phyloP scores from a whole-genome alignment of 257 asterid species.

The Penstemon davidsonii region DNA sequence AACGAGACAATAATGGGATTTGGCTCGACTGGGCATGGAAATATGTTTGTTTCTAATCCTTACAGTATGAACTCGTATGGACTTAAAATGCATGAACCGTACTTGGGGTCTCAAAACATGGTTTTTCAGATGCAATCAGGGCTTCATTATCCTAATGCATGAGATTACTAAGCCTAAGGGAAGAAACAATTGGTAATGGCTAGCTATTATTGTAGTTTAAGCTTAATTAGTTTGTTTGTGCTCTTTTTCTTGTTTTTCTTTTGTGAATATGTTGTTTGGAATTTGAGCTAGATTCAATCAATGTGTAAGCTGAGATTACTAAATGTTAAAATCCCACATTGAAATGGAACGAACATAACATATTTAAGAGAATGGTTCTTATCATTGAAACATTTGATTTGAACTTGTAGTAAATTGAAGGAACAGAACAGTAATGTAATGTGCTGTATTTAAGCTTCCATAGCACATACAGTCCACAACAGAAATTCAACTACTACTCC shows the following conservation, averaged over 20 bases:
- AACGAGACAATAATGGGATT: slow-evolving; percentile 49
- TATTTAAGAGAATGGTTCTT: slow-evolving; percentile 25
- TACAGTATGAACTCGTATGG: slow-evolving; percentile 46
- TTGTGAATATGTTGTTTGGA: slow-evolving; percentile 53
- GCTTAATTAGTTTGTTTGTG: slow-evolving; percentile 45
- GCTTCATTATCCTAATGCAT: slow-evolving; percentile 60
- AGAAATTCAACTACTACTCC: slow-evolving; percentile 32
- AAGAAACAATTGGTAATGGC: slow-evolving; percentile 2
- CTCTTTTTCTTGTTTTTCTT: slow-evolving; percentile 26
- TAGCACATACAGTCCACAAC: not conserved
- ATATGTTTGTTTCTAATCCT: slow-evolving; percentile 38
- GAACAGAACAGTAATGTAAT: not conserved
- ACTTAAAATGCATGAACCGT: slow-evolving; percentile 45
- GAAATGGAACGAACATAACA: slow-evolving; percentile 32
- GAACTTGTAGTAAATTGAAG: not conserved
- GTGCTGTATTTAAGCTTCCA: slow-evolving; percentile 9
- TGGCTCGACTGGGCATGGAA: slow-evolving; percentile 39
- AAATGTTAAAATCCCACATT: slow-evolving; percentile 30
- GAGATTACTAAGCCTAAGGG: slow-evolving; percentile 23
- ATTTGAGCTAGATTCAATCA: slow-evolving; percentile 28
- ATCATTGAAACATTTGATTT: not conserved
- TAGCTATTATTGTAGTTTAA: slow-evolving; percentile 36
- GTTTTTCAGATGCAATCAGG: slow-evolving; percentile 69
- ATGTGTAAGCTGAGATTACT: slow-evolving; percentile 25
- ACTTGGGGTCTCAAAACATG: slow-evolving; percentile 57